These are phyloP conservation scores for Podospora comata DNA, from an alignment of 495 filamentous ascomycete genomes.

Conservation along the genomic window DNA sequence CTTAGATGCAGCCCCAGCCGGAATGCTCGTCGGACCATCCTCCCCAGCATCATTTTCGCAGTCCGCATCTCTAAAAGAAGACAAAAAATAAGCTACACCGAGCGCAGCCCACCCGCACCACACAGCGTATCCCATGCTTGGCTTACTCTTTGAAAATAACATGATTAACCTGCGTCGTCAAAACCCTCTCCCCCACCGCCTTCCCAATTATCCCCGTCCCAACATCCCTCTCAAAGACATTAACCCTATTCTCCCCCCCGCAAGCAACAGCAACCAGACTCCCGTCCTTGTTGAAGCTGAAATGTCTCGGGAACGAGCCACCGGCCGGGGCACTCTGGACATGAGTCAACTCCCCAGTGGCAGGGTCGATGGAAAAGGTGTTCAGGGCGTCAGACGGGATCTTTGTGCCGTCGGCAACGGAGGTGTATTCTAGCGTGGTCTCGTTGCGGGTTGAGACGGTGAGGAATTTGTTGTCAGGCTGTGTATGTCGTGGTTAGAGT, in stretches of 20 bases:
- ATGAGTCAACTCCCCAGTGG: slow-evolving; percentile 50
- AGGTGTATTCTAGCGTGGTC: slow-evolving; percentile 46
- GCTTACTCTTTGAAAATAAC: slow-evolving; percentile 58
- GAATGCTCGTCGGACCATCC: no score
- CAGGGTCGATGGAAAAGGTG: slow-evolving; percentile 44
- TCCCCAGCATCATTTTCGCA: neutral
- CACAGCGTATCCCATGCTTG: slow-evolving; percentile 9
- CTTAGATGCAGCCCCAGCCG: neutral
- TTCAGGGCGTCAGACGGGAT: slow-evolving; percentile 47
- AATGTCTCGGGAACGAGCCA: slow-evolving; percentile 60
- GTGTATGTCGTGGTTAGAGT: slow-evolving; percentile 8
- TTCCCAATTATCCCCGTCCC: slow-evolving; percentile 55
- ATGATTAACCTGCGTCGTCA: slow-evolving; percentile 54
- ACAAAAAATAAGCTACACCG: neutral
- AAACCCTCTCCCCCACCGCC: slow-evolving; percentile 45
- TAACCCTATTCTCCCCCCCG: slow-evolving; percentile 55
- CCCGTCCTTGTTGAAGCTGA: slow-evolving; percentile 62
- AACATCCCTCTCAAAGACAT: slow-evolving; percentile 56
- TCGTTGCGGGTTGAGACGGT: slow-evolving; percentile 63
- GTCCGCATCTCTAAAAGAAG: neutral
- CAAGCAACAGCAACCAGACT: slow-evolving; percentile 60
- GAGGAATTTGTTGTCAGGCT: slow-evolving; percentile 59
- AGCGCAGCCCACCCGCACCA: neutral
- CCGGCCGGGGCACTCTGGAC: slow-evolving; percentile 53
- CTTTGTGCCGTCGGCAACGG: slow-evolving; percentile 37